Evolutionary conservation across 805 yeast species (phyloP).

Genomic region (Cyberlindnera subsufficiens): DNA sequence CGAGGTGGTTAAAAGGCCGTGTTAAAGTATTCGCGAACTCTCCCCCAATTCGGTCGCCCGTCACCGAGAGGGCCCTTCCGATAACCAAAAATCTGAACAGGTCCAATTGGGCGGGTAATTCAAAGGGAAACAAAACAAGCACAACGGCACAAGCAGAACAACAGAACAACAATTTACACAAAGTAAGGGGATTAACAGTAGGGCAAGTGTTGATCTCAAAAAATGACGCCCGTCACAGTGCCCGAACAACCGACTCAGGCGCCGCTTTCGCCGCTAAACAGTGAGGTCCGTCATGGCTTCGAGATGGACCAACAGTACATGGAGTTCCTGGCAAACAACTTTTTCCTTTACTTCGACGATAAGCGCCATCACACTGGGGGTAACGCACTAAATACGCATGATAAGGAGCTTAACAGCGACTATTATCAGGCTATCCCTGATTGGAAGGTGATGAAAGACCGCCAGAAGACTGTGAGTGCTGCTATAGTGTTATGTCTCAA

Average conservation of each 20-base stretch:
- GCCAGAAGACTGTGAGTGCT: constrained; percentile 90
- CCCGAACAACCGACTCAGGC: constrained; percentile 1
- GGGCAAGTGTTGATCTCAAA: neutral
- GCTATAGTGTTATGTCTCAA: constrained; percentile 88
- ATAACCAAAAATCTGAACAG: no score
- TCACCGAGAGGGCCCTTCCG: no score
- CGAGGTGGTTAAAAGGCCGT: no score
- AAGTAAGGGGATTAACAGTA: neutral
- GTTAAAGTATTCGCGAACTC: no score
- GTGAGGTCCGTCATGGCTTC: constrained; percentile 63
- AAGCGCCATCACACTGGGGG: constrained; percentile 91
- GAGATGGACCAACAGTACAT: constrained; percentile 58
- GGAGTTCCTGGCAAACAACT: constrained; percentile 53
- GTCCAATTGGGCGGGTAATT: no score
- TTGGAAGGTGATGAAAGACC: constrained; percentile 87
- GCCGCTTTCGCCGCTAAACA: constrained; percentile 28
- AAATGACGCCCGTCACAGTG: neutral
- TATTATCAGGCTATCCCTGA: constrained; percentile 71
- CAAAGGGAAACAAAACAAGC: no score
- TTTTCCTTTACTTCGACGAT: constrained; percentile 82
- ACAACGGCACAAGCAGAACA: no score
- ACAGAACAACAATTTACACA: neutral
- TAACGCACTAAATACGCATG: constrained; percentile 59
- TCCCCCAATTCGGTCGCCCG: no score
- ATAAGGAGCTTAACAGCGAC: constrained; percentile 37